Evolutionary conservation across 2,329 filamentous ascomycete genomes (phyloP).

Genomic region (Aspergillus hortae): DNA sequence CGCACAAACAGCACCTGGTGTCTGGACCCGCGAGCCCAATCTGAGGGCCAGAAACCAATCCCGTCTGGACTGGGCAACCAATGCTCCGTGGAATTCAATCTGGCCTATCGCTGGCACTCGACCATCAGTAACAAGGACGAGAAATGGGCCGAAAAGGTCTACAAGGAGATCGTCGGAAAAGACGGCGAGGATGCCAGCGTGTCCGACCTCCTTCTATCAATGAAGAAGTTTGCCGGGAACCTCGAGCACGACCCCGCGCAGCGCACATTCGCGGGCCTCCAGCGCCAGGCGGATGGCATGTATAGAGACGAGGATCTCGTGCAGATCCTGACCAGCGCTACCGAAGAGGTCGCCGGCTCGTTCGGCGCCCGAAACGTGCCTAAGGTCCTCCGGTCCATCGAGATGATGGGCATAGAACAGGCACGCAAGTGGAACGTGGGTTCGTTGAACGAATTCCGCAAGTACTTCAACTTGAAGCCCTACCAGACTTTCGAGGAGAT

Average conservation of each 20-base stretch:
- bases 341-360: conserved; percentile 67
- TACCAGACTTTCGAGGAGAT: conserved; percentile 80
- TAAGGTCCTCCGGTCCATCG: conserved; percentile 67
- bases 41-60: conserved; percentile 57
- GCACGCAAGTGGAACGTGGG: conserved; percentile 73
- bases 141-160: conserved; percentile 72
- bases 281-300: conserved; percentile 46
- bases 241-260: conserved; percentile 58
- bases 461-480: conserved; percentile 72
- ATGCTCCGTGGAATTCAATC: conserved; percentile 84
- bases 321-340: conserved; percentile 60
- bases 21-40: conserved; percentile 70
- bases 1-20: conserved; percentile 74
- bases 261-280: conserved; percentile 64
- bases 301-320: conserved; percentile 40
- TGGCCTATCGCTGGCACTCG: conserved; percentile 85
- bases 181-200: conserved; percentile 33
- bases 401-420: conserved; percentile 77
- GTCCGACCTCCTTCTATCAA: background rate
- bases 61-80: conserved; percentile 75
- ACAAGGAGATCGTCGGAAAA: conserved; percentile 60
- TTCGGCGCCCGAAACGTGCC: conserved; percentile 75
- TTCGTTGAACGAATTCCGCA: conserved; percentile 79
- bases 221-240: background rate
- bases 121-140: conserved; percentile 73